Evolutionary conservation across 805 yeast genomes (phyloP).

Genomic region (Candida odintsovae): DNA sequence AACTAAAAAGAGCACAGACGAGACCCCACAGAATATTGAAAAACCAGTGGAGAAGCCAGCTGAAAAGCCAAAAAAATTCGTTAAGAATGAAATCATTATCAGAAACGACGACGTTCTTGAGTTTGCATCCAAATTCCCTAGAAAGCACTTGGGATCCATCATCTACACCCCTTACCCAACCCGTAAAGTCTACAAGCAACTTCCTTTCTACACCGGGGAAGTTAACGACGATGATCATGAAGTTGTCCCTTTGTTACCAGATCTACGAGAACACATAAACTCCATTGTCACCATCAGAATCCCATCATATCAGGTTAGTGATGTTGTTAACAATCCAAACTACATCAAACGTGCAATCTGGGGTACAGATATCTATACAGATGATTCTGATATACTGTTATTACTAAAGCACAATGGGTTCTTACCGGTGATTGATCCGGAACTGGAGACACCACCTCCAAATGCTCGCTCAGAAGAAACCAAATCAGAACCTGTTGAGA

Average conservation of each 20-base stretch:
- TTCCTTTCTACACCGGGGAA: constrained; percentile 8
- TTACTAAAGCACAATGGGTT: constrained; percentile 74
- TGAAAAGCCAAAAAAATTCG: constrained; percentile 12
- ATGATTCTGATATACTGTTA: constrained; percentile 81
- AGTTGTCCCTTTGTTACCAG: constrained; percentile 25
- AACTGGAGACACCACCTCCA: constrained; percentile 9
- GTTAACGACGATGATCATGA: constrained; percentile 4
- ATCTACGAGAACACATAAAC: constrained; percentile 36
- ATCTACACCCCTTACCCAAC: constrained; percentile 56
- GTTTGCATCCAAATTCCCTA: constrained; percentile 35
- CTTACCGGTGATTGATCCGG: constrained; percentile 32
- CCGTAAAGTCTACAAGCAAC: constrained; percentile 27
- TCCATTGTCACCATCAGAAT: constrained; percentile 26
- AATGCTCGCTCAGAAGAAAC: constrained; percentile 8
- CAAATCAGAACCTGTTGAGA: constrained; percentile 9
- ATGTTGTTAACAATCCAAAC: constrained; percentile 19
- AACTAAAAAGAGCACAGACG: constrained; percentile 4
- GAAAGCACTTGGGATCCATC: constrained; percentile 46
- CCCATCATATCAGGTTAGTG: constrained; percentile 21
- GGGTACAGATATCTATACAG: constrained; percentile 94
- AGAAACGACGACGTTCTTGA: constrained; percentile 35
- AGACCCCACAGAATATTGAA: background rate
- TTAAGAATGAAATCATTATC: constrained; percentile 24
- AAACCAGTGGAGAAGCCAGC: background rate
- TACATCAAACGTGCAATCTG: constrained; percentile 44